Evolutionary conservation across 441 rosid genomes (phyloP).

Genomic region (Pelargonium fulgidum): DNA sequence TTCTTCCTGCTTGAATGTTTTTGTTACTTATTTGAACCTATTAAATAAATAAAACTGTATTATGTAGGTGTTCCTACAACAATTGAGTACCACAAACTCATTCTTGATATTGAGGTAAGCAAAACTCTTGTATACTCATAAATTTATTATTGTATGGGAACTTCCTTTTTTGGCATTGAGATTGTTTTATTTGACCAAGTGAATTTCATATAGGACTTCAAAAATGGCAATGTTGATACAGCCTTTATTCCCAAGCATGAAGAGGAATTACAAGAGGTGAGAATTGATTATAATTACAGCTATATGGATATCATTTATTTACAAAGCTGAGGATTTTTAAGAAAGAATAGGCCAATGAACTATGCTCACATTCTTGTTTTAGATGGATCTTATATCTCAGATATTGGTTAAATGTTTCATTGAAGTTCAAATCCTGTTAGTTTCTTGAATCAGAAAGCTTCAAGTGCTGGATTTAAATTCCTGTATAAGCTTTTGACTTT

Average conservation of each 20-base stretch:
- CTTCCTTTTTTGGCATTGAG: not conserved
- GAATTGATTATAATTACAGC: conserved; percentile 10
- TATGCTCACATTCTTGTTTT: not conserved
- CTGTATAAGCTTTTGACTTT: not conserved
- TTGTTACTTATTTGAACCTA: conserved; percentile 3
- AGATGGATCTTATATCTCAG: not conserved
- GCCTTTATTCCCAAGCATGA: conserved; percentile 94
- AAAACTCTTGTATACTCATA: not conserved
- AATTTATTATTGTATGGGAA: not conserved
- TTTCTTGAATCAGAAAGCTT: not conserved
- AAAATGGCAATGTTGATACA: conserved; percentile 84
- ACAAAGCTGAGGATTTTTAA: not conserved
- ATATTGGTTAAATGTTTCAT: not conserved
- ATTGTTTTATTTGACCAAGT: not conserved
- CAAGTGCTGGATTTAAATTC: not conserved
- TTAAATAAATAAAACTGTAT: conserved; percentile 10
- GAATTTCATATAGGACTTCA: conserved; percentile 54
- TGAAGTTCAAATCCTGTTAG: not conserved
- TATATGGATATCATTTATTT: not conserved
- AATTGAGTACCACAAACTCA: conserved; percentile 86
- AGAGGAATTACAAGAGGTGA: conserved; percentile 73
- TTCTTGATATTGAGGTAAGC: conserved; percentile 67
- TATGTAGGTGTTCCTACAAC: conserved; percentile 83
- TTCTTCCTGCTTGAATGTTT: not conserved
- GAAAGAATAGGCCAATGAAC: not conserved